Percentiles rank a stretch among this genome's conserved stretches.
Conservation (phyloP, 257 asterid species). For the Ophiorrhiza pumila region DNA sequence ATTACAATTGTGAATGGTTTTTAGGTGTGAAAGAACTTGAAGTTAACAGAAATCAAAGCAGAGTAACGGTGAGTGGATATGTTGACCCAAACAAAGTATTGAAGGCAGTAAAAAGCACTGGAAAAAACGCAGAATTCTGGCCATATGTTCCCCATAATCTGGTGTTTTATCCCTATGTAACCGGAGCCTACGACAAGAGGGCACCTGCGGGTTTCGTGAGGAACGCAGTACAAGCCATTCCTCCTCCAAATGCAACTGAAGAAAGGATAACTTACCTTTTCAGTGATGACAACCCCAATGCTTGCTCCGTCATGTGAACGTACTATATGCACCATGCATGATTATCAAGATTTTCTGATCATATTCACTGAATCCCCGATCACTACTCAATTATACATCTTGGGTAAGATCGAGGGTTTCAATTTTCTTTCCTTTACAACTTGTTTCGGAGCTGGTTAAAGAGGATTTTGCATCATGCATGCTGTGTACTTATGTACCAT, state of each 20-base stretch:
- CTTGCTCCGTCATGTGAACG: conserved; percentile 70
- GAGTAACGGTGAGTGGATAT: conserved; percentile 65
- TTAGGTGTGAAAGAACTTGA: conserved; percentile 71
- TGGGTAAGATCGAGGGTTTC: not conserved
- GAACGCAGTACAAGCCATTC: conserved; percentile 44
- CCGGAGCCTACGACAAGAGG: conserved; percentile 67
- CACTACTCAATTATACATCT: not conserved
- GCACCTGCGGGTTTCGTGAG: conserved; percentile 80
- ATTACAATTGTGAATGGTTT: not conserved
- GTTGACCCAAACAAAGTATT: conserved; percentile 66
- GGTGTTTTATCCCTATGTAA: conserved; percentile 55
- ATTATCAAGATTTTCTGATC: not conserved
- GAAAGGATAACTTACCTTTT: conserved; percentile 57
- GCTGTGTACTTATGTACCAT: no score
- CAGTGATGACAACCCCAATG: conserved; percentile 86
- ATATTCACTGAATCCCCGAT: no score
- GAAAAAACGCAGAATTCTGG: conserved; percentile 86
- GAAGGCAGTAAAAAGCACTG: conserved; percentile 64
- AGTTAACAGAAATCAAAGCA: conserved; percentile 59
- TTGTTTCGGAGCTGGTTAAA: not conserved
- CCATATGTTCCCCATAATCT: conserved; percentile 77
- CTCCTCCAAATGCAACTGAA: conserved; percentile 47
- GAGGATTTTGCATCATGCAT: not conserved
- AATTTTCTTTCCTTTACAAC: not conserved
- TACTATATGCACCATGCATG: not conserved